A percentile compares a stretch with the other conserved stretches of the same genome.
Evolutionary conservation across 2,329 filamentous ascomycete genomes (phyloP).

Genomic region (Calonectria pauciramosa): DNA sequence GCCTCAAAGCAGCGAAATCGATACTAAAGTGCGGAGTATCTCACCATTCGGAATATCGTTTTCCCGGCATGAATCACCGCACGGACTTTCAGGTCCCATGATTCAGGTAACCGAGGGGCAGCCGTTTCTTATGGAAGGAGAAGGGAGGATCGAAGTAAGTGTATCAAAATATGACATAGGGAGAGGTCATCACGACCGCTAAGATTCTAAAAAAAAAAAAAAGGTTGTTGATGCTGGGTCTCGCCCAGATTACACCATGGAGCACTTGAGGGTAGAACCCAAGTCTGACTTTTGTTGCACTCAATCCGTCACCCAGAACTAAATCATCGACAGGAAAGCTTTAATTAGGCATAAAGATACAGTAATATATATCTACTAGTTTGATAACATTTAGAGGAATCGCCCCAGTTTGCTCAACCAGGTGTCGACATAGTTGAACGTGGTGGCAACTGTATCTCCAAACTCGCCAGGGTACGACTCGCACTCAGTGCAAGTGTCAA

Average conservation of each 20-base stretch:
- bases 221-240: no score
- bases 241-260: no score
- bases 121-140: no score
- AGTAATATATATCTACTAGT: not conserved
- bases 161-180: no score
- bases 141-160: no score
- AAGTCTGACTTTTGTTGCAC: not conserved
- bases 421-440: slow-evolving; percentile 3
- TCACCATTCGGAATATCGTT: not conserved
- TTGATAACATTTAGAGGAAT: not conserved
- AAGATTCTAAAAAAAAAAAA: no score
- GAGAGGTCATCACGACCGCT: not conserved
- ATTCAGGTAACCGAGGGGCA: no score
- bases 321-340: not conserved
- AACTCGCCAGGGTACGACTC: slow-evolving; percentile 10
- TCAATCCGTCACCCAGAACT: not conserved
- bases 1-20: not conserved
- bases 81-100: no score
- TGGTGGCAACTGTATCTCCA: slow-evolving; percentile 1
- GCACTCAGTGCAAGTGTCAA: slow-evolving; percentile 3
- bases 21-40: not conserved
- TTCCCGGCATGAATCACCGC: not conserved
- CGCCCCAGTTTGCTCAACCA: slow-evolving; percentile 8
- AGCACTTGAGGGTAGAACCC: not conserved
- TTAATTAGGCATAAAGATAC: not conserved